These are phyloP conservation scores for Ascochyta clinopodiicola DNA, from an alignment of 2,329 filamentous ascomycete genomes.

Conservation along the genomic window DNA sequence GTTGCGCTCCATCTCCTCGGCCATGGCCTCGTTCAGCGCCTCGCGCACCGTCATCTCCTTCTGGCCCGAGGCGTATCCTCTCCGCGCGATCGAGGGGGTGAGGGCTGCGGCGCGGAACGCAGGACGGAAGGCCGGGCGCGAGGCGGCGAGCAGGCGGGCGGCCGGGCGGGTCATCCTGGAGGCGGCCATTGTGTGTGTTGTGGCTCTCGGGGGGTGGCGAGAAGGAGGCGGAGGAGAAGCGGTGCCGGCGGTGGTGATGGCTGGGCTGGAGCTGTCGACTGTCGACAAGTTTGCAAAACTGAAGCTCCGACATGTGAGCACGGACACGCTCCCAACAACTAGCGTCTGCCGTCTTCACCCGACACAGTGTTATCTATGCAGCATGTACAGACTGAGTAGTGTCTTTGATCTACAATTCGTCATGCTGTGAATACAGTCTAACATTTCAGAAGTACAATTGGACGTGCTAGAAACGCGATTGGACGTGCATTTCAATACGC, in stretches of 20 bases:
- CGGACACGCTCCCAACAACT: constrained; percentile 3
- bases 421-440: too few relatives aligned
- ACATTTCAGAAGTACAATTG: too few relatives aligned
- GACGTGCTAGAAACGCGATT: too few relatives aligned
- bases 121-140: constrained; percentile 60
- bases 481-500: too few relatives aligned
- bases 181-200: constrained; percentile 58
- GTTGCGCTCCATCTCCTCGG: constrained; percentile 94
- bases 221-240: constrained; percentile 30
- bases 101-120: constrained; percentile 58
- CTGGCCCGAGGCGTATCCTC: constrained; percentile 67
- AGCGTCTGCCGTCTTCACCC: neutral
- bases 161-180: constrained; percentile 69
- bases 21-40: constrained; percentile 95
- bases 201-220: constrained; percentile 25
- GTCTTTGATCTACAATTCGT: too few relatives aligned
- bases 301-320: constrained; percentile 6
- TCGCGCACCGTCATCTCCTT: constrained; percentile 98
- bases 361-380: too few relatives aligned
- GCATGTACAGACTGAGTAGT: too few relatives aligned
- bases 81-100: constrained; percentile 56
- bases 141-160: constrained; percentile 66
- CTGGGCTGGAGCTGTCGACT: constrained; percentile 29
- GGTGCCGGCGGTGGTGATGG: constrained; percentile 36
- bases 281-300: constrained; percentile 7